phyloP scores from a whole-genome alignment of 495 filamentous ascomycete genomes.

The Penicillium roqueforti region DNA sequence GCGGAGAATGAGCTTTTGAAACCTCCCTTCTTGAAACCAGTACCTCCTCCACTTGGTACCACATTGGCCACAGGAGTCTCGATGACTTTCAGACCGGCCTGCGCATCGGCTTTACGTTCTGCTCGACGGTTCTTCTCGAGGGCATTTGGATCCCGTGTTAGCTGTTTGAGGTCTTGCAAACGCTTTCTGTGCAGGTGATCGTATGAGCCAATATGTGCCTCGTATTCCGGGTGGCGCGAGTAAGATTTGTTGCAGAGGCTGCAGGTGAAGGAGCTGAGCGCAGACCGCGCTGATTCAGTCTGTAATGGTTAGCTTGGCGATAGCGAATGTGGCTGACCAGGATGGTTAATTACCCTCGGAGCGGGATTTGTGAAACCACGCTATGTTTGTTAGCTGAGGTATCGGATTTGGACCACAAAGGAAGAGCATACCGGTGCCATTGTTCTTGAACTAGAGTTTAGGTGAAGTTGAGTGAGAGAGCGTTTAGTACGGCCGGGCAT shows the following conservation, averaged over 20 bases:
- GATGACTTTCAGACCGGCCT: slow-evolving; percentile 42
- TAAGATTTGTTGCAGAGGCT: slow-evolving; percentile 59
- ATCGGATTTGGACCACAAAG: neutral
- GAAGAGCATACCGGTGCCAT: slow-evolving; percentile 15
- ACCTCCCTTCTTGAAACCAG: slow-evolving; percentile 56
- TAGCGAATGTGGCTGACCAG: neutral
- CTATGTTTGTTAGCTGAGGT: slow-evolving; percentile 14
- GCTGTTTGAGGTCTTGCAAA: slow-evolving; percentile 58
- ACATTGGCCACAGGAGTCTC: slow-evolving; percentile 23
- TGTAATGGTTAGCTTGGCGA: slow-evolving; percentile 28
- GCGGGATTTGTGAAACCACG: slow-evolving; percentile 50
- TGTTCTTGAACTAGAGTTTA: neutral
- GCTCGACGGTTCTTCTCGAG: slow-evolving; percentile 62
- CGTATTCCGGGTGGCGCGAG: slow-evolving; percentile 56
- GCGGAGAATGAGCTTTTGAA: slow-evolving; percentile 58
- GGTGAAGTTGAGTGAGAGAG: neutral
- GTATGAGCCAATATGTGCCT: slow-evolving; percentile 59
- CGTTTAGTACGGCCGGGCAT: neutral
- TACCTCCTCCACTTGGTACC: slow-evolving; percentile 2
- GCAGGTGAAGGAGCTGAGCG: slow-evolving; percentile 84
- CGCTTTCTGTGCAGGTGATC: slow-evolving; percentile 62
- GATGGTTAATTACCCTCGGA: slow-evolving; percentile 36
- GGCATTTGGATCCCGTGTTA: slow-evolving; percentile 55
- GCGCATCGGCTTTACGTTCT: slow-evolving; percentile 63
- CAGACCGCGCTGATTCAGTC: slow-evolving; percentile 83